Evolutionary conservation across 2,329 filamentous ascomycete genomes (phyloP), one percentile per base, ranked within the genome.

Genomic region (Colletotrichum tropicale): DNA sequence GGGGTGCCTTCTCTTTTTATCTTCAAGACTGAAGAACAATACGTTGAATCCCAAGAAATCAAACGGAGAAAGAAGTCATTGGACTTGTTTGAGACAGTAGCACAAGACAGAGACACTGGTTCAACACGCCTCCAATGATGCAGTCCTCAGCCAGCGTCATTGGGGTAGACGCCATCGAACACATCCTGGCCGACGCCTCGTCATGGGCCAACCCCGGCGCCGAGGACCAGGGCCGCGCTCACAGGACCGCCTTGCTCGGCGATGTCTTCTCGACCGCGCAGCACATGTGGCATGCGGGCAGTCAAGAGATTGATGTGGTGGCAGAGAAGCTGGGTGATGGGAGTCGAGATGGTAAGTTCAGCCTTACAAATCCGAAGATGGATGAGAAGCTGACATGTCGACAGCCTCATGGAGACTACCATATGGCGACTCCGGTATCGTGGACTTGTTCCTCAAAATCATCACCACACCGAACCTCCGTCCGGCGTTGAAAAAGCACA

Each of bases 351-450:
- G 86, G 90, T 91, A 79, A 85, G 88, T 82, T 16, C n/a, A 34
- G 21, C n/a, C 16, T 56, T 18, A 32, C 56, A 62, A 7, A 26
- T 16, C 21, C n/a, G 2, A 55, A 32, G 2, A 34, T 38, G 61
- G 13, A 10, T 10, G 6, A 18, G 21, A 66, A 21, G 75, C 79
- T 81, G 66, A 83, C 60, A 32, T 9, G 7, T 30, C 21, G 36
- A 13, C 76, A 92, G 91, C 86, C 55, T 86, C 86, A 61, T 93
- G 91, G 90, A 87, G 92, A 72, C 79, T 86, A 28, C 88, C 91
- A 0, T 83, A 91, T 12, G 91, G 91, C 8, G 87, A 90, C 32
- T 91, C 91, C 0, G 90, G 91, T 3, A 83, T 93, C 36, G 81
- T 93, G 10, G 85, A 88, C 24, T 90, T 92, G 82, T 91, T 91